Base-by-base conservation (phyloP, 228 moss, liverwort and hornwort genomes). In the Sphagnum magellanicum region DNA sequence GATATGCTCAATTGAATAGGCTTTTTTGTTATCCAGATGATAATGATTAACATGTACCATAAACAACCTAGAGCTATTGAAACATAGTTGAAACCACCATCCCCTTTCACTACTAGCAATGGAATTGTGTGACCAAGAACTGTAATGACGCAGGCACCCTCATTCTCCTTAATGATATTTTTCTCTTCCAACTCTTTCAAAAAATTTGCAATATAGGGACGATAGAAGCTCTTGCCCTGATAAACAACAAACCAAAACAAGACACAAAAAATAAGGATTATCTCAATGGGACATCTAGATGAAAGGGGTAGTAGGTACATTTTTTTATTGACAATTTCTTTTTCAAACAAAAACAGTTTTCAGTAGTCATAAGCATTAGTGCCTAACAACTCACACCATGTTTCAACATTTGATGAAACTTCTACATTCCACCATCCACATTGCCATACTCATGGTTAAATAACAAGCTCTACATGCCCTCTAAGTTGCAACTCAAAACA, bases 1-100 rank as follows among this genome's bases (percentile, higher is more conserved):
- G 0, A 32, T 32, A 32, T 32, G 3, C 0, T 32, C 32, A 32
- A 32, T 32, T 32, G 32, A 32, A 32, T 2, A 32, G 1, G 32
- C 32, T 32, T 32, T 3, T 32, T 32, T 32, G 3, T 32, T 32
- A 32, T 32, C 32, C 32, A 32, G 1, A 32, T 32, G 16, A 32
- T 32, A 32, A 32, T 32, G 32, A 32, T 32, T 32, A 3, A 32
- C 32, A 32, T 32, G 32, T 63, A 89, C 98, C 93, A 90, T 76
- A 93, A 77, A 47, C 93, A 91, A 49, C 91, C 83, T 64, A 98
- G 84, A 76, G 92, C 92, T 48, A 94, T 98, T 68, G 85, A 89
- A 32, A 89, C 90, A 68, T 98, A 98, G 79, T 91, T 91, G 70
- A 88, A 92, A 14, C 92, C 98, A 6, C 94, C 98, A 70, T 98